Conservation (phyloP, 2,329 filamentous ascomycete species). For the Sporothrix brasiliensis region DNA sequence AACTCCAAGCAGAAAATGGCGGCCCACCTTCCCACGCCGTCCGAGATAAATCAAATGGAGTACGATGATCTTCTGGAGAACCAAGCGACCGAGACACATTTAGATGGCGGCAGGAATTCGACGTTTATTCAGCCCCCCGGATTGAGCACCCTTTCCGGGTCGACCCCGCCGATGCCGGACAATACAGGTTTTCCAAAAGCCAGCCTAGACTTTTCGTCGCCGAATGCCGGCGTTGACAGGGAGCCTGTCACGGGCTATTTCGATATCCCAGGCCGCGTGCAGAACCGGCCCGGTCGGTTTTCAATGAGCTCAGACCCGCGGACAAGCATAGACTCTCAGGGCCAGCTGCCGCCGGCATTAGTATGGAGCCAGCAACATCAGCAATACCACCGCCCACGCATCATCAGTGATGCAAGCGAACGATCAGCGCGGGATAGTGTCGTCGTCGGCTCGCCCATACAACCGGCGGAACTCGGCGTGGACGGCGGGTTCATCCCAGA, state of each 20-base stretch:
- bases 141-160: neutral
- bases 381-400: constrained; percentile 44
- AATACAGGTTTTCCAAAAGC: neutral
- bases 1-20: constrained; percentile 42
- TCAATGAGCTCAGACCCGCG: constrained; percentile 37
- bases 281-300: constrained; percentile 37
- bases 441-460: constrained; percentile 37
- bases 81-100: constrained; percentile 34
- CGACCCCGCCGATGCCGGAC: constrained; percentile 27
- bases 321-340: constrained; percentile 47
- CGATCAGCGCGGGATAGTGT: constrained; percentile 41
- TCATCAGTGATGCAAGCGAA: constrained; percentile 52
- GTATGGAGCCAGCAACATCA: constrained; percentile 33
- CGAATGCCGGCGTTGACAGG: constrained; percentile 9
- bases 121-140: constrained; percentile 30
- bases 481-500: constrained; percentile 44
- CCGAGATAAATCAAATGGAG: constrained; percentile 50
- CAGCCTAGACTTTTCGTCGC: constrained; percentile 28
- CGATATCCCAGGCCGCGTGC: constrained; percentile 36
- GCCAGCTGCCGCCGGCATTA: constrained; percentile 36
- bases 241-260: constrained; percentile 42
- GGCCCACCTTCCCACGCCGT: constrained; percentile 44
- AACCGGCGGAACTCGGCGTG: constrained; percentile 47
- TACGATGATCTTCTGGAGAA: constrained; percentile 46
- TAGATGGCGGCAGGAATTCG: constrained; percentile 34